Conservation (phyloP, 2,329 filamentous ascomycete genomes). For the Fragosphaeria purpurea region DNA sequence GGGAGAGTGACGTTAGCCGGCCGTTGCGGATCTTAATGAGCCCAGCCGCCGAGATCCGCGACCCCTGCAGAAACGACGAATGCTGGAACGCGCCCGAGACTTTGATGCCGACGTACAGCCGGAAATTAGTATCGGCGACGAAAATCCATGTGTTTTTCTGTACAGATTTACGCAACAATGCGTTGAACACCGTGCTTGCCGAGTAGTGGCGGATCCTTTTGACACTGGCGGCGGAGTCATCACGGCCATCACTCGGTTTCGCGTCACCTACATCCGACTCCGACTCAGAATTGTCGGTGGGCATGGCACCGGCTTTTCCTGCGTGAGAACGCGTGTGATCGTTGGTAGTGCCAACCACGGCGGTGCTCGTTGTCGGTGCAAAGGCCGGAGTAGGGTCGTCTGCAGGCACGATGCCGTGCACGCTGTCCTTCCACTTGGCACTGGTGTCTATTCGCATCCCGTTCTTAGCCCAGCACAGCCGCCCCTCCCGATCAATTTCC, state of each 20-base stretch:
- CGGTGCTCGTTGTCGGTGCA: slow-evolving; percentile 21
- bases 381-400: slow-evolving; percentile 51
- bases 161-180: slow-evolving; percentile 66
- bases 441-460: slow-evolving; percentile 67
- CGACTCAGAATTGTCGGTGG: slow-evolving; percentile 14
- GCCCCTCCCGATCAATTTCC: slow-evolving; percentile 60
- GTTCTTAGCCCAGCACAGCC: slow-evolving; percentile 82
- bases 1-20: slow-evolving; percentile 62
- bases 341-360: not conserved
- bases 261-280: not conserved
- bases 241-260: not conserved
- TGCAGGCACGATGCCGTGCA: slow-evolving; percentile 59
- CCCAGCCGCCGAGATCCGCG: slow-evolving; percentile 72
- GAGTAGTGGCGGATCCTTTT: slow-evolving; percentile 55
- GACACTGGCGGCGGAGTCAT: slow-evolving; percentile 28
- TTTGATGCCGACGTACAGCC: slow-evolving; percentile 85
- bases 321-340: not conserved
- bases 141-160: slow-evolving; percentile 93
- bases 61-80: slow-evolving; percentile 77
- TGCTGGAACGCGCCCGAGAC: slow-evolving; percentile 83
- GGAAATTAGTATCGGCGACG: slow-evolving; percentile 74
- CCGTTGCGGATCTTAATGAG: slow-evolving; percentile 79
- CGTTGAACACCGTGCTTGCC: slow-evolving; percentile 64
- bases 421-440: slow-evolving; percentile 65
- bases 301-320: slow-evolving; percentile 26